Percentiles rank a stretch among this genome's conserved stretches.
Evolutionary conservation across 2,329 filamentous ascomycete species (phyloP).

Genomic region (Monilinia fructicola): DNA sequence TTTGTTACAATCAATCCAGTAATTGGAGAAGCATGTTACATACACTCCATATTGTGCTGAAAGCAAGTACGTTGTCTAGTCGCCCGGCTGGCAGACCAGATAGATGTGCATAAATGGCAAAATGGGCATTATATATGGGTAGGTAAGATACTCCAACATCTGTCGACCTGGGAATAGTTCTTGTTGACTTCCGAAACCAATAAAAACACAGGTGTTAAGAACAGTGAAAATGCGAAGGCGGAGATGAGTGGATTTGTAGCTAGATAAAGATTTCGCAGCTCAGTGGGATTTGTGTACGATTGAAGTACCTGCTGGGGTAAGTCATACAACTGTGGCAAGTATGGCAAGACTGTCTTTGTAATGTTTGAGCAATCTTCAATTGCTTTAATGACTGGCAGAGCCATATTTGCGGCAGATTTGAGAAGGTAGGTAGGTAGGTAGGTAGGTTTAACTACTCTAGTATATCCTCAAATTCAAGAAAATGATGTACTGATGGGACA

Average conservation of each 20-base stretch:
- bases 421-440: too few species aligned
- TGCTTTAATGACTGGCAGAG: conserved; percentile 68
- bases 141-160: conserved; percentile 87
- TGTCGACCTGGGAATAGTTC: conserved; percentile 97
- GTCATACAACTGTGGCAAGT: conserved; percentile 65
- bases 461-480: background rate
- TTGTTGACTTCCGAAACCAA: conserved; percentile 79
- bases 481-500: background rate
- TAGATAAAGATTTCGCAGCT: conserved; percentile 70
- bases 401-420: conserved; percentile 53
- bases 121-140: conserved; percentile 82
- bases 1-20: conserved; percentile 22
- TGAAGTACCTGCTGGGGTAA: conserved; percentile 66
- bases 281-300: conserved; percentile 58
- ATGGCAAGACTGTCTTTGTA: conserved; percentile 72
- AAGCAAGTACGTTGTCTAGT: conserved; percentile 69
- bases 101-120: conserved; percentile 76
- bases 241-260: conserved; percentile 83
- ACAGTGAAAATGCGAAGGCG: conserved; percentile 68
- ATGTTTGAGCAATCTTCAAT: conserved; percentile 77
- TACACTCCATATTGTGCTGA: conserved; percentile 78
- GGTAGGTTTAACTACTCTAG: background rate
- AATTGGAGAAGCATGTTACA: conserved; percentile 39
- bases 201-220: conserved; percentile 70
- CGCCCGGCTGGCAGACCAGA: conserved; percentile 68